Base-by-base conservation (phyloP, 2,329 filamentous ascomycete genomes). In the Talaromyces amestolkiae region DNA sequence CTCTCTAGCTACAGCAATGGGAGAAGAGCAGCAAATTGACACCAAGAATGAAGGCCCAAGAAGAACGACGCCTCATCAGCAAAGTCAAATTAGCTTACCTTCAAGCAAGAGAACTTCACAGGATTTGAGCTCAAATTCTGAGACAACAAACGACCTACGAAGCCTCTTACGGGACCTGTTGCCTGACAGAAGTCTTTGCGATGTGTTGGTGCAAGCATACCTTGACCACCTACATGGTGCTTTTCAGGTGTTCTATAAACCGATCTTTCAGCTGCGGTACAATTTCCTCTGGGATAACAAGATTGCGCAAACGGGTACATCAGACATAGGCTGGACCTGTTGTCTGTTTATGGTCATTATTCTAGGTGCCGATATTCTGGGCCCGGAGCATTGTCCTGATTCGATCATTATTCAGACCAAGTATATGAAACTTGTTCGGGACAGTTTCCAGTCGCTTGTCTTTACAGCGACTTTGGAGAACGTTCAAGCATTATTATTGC, bases 341-440 rank as follows among this genome's bases (percentile, higher is more conserved):
- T 77, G 75, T 62, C 70, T 79, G 33, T 73, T 78, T 8, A 78
- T 79, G 77, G 75, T 78, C 63, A 69, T 75, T 33, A 77, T 74
- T 13, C 76, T 78, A 51, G 77, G 76, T 0, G 77, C 75, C 13
- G 73, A 78, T 11, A 72, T 15, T 67, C 71, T 5, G 65, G 66
- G 7, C 69, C 73, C 24, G 59, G 69, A 6, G 67, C 70, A 11
- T 49, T 59, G 33, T 22, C 58, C 63, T 19, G 54, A 59, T 27
- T 59, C 66, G 5, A 49, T 75, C 11, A 71, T 77, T 39, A 75
- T 76, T 33, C 67, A 70, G 9, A 66, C 64, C 1, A 69, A 76
- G 4, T 72, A 73, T 63, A 60, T 63, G 37, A 64, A 67, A 53
- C 47, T 61, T 67, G 69, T 27, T 65, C 74, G 13, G 68, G 74